Conservation (phyloP, 1,284 basidiomycete species). For the Grifola frondosa region DNA sequence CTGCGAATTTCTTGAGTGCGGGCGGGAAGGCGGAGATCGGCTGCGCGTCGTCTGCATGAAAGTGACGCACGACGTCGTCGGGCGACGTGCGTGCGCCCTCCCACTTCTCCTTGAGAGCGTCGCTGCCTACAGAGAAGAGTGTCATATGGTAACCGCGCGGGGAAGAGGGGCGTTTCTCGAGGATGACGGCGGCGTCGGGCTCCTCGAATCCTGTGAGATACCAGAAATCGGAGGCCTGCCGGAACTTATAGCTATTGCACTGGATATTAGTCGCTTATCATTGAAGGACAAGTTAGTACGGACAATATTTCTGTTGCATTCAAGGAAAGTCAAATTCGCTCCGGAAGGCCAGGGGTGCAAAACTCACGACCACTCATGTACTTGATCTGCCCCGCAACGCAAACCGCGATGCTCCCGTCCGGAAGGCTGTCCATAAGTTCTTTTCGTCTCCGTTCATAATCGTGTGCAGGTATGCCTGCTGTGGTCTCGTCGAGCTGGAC, state of each 20-base stretch:
- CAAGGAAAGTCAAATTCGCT: neutral
- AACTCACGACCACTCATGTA: constrained; percentile 85
- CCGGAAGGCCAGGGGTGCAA: constrained; percentile 5
- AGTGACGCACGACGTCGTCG: constrained; percentile 59
- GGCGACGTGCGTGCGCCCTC: constrained; percentile 69
- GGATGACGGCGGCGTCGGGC: constrained; percentile 84
- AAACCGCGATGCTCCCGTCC: constrained; percentile 76
- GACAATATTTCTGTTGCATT: constrained; percentile 49
- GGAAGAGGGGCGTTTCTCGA: constrained; percentile 72
- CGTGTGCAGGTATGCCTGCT: constrained; percentile 77
- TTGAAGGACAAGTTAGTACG: constrained; percentile 21
- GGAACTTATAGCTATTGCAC: constrained; percentile 84
- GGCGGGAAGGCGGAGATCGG: constrained; percentile 54
- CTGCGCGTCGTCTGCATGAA: constrained; percentile 74
- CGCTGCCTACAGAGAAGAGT: constrained; percentile 81
- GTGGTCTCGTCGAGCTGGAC: constrained; percentile 65
- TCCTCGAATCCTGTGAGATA: constrained; percentile 96
- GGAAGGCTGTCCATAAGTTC: constrained; percentile 79
- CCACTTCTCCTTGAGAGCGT: constrained; percentile 85
- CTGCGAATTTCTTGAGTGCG: constrained; percentile 47
- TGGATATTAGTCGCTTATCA: too few relatives aligned
- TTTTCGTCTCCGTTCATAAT: constrained; percentile 81
- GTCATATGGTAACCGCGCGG: constrained; percentile 85
- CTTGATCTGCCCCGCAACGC: constrained; percentile 79
- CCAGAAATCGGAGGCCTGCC: constrained; percentile 92